Conservation (phyloP, 495 filamentous ascomycete genomes). For the Lichenothelia convexa region DNA sequence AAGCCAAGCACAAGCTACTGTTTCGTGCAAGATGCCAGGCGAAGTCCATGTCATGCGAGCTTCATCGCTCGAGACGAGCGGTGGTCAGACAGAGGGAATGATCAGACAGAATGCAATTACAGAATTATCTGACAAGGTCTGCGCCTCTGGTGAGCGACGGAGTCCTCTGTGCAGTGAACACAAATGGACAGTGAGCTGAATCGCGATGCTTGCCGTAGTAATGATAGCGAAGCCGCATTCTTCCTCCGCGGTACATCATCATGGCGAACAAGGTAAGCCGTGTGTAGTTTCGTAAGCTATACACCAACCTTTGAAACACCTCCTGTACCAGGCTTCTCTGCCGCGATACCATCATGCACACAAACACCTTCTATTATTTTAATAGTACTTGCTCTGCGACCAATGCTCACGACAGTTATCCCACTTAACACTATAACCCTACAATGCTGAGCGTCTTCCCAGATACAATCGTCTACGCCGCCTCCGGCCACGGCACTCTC, state of each 20-base stretch:
- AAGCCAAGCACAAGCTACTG: no score
- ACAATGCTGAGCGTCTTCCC: no score
- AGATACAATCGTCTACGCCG: conserved; percentile 36
- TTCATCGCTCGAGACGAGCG: conserved; percentile 10
- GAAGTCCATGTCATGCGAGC: conserved; percentile 16
- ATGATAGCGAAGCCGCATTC: conserved; percentile 38
- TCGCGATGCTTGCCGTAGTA: no score
- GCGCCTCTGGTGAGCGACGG: conserved; percentile 17
- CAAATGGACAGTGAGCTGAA: no score
- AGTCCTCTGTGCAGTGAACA: no score
- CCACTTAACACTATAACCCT: conserved; percentile 2
- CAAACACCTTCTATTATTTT: not conserved
- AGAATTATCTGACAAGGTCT: conserved; percentile 38
- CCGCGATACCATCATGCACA: not conserved
- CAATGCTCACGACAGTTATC: not conserved
- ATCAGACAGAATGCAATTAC: conserved; percentile 38
- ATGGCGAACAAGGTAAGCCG: conserved; percentile 26
- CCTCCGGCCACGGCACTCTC: conserved; percentile 28
- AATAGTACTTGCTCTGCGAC: no score
- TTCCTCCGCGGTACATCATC: conserved; percentile 32
- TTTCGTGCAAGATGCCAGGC: not conserved
- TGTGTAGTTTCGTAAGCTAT: no score
- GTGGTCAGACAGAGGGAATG: conserved; percentile 33
- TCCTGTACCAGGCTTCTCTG: no score
- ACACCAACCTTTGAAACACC: no score